Evolutionary conservation across 2,329 filamentous ascomycete genomes (phyloP).

Genomic region (Colletotrichum neosansevieriae): DNA sequence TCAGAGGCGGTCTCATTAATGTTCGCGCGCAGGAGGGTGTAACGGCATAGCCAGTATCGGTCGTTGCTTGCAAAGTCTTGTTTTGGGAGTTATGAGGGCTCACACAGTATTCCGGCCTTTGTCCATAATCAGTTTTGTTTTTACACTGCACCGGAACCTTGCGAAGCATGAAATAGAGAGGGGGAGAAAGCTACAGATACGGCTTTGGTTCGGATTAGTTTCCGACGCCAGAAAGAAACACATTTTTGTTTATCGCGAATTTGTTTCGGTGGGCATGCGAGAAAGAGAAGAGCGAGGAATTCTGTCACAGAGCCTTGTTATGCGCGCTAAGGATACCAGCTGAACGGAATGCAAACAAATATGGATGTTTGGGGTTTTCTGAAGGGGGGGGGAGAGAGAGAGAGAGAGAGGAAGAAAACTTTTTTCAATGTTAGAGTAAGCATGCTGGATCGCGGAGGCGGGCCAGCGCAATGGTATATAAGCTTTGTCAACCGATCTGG

Average conservation of each 20-base stretch:
- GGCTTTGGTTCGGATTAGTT: conserved; percentile 16
- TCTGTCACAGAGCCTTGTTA: conserved; percentile 7
- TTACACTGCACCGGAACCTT: conserved; percentile 28
- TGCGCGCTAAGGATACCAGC: conserved; percentile 26
- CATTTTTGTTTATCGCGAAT: conserved; percentile 8
- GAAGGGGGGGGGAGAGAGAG: background rate
- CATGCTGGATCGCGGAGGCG: conserved; percentile 21
- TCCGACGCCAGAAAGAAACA: conserved; percentile 8
- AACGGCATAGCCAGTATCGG: conserved; percentile 33
- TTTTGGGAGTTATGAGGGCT: conserved; percentile 37
- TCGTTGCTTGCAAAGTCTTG: conserved; percentile 28
- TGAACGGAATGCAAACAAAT: conserved; percentile 10
- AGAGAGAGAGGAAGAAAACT: background rate
- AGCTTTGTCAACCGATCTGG: conserved; percentile 1
- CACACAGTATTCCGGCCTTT: conserved; percentile 33
- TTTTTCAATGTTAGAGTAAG: conserved; percentile 21
- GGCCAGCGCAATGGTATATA: conserved; percentile 35
- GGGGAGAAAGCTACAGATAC: conserved; percentile 38
- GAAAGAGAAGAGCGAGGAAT: background rate
- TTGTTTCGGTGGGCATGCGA: conserved; percentile 1
- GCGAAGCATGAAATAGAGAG: conserved; percentile 38
- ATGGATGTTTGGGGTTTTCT: conserved; percentile 18
- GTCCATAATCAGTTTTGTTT: conserved; percentile 39
- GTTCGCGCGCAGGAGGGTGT: conserved; percentile 28
- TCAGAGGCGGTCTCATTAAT: conserved; percentile 33